Evolutionary conservation across 202 grass and related monocot species (phyloP).

Genomic region (Zizania palustris): DNA sequence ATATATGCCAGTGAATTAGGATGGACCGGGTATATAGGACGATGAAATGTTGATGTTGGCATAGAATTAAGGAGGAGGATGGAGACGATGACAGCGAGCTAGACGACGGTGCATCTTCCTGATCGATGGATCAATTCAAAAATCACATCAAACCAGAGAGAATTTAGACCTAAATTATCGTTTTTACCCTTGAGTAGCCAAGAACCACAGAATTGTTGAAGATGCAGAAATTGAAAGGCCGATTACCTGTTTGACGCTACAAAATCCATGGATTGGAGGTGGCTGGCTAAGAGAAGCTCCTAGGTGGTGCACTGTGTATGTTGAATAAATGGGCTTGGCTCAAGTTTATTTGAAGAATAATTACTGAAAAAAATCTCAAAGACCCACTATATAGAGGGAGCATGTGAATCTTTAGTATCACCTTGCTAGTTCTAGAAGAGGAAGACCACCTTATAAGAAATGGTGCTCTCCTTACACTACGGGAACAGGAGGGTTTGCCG

Average conservation of each 20-base stretch:
- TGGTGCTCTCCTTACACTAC: too few species aligned
- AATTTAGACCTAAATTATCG: neutral
- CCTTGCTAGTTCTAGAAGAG: too few species aligned
- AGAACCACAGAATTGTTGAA: neutral
- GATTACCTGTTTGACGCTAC: conserved; percentile 47
- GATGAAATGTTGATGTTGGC: conserved; percentile 35
- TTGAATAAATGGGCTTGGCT: too few species aligned
- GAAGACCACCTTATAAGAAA: too few species aligned
- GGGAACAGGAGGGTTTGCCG: too few species aligned
- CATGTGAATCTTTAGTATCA: too few species aligned
- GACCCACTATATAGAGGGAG: too few species aligned
- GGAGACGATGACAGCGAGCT: conserved; percentile 37
- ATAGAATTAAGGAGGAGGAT: conserved; percentile 47
- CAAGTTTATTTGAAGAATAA: too few species aligned
- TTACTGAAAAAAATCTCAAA: too few species aligned
- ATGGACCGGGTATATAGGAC: conserved; percentile 41
- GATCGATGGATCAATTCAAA: conserved; percentile 16
- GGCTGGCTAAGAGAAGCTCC: conserved; percentile 27
- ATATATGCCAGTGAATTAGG: conserved; percentile 52
- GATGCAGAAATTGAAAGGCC: neutral
- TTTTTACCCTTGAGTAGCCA: neutral
- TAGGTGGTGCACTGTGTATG: too few species aligned
- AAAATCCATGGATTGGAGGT: conserved; percentile 42
- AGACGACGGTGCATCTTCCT: conserved; percentile 45
- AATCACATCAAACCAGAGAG: conserved; percentile 44